Percentiles rank a stretch among this genome's conserved stretches.
Evolutionary conservation across 2,329 filamentous ascomycete genomes (phyloP).

Genomic region (Fonsecaea pedrosoi): DNA sequence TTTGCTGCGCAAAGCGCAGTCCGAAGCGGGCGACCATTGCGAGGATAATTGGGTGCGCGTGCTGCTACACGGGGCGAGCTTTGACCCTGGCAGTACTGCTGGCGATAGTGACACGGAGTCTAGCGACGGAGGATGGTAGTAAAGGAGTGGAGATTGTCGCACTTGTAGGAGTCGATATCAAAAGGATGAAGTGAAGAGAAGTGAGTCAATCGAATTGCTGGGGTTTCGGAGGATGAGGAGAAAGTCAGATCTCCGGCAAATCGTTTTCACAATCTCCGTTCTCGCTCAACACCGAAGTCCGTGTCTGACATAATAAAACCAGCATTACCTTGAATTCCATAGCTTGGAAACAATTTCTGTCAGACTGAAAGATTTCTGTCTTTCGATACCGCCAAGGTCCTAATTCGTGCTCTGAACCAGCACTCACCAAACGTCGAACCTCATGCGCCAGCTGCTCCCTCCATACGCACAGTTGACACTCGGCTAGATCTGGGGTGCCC

Average conservation of each 20-base stretch:
- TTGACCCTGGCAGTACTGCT: neutral
- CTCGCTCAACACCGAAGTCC: neutral
- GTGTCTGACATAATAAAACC: constrained; percentile 3
- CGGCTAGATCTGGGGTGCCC: constrained; percentile 35
- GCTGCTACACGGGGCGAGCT: neutral
- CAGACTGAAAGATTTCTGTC: neutral
- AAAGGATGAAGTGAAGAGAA: neutral
- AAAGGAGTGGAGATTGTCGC: constrained; percentile 30
- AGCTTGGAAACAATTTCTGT: neutral
- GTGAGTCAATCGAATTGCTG: constrained; percentile 19
- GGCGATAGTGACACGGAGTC: neutral
- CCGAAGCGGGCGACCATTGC: constrained; percentile 65
- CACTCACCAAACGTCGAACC: neutral
- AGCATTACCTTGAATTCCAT: neutral
- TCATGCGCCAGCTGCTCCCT: neutral
- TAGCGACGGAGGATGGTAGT: constrained; percentile 17
- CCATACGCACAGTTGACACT: neutral
- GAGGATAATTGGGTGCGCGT: constrained; percentile 9
- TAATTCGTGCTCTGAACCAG: constrained; percentile 12
- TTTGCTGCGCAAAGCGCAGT: constrained; percentile 64
- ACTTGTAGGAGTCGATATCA: neutral
- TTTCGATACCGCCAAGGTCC: constrained; percentile 7
- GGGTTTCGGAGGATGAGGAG: constrained; percentile 17
- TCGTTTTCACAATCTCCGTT: constrained; percentile 26
- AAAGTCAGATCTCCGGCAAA: constrained; percentile 17